Base-by-base conservation (phyloP, 176 grass and related monocot genomes). In the Rhynchospora pubera region DNA sequence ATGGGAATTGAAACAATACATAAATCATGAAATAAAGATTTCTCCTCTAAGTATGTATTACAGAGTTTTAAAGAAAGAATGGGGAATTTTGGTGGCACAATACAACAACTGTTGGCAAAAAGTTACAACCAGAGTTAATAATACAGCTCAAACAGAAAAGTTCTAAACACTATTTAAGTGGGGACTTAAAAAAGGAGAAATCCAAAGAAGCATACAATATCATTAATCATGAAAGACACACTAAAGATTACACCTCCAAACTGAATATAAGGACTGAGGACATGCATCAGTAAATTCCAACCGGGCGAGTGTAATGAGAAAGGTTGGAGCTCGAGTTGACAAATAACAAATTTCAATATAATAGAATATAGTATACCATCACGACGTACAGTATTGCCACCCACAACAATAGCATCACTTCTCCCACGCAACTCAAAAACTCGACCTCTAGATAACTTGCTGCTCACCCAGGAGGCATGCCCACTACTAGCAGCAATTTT, bases 401-500 rank as follows among this genome's bases (percentile, higher is more conserved):
- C 95, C 42, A 98, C 95, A 89, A 98, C 85, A 87, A 98, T 73
- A n/a, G 95, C 95, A 66, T 98, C 95, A 19, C 95, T 98, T 88
- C 92, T 94, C 59, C 95, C 95, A 21, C 92, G 95, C 84, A 98
- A 77, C 85, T 98, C 90, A 93, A 98, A 98, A 75, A 94, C 95
- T 69, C 95, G 87, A 14, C 75, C 83, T 89, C 95, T 91, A 6
- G 95, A 98, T 83, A 91, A 65, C 89, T 91, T 98, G 74, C 95
- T 93, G 9, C 95, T 98, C 81, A 98, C 79, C 95, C 95, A 98
- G 26, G 92, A 98, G 55, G 95, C 95, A 60, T 98, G 90, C 60
- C 95, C 92, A 84, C 78, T 93, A 76, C 87, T 98, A 65, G 92
- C 91, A 23, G 95, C 95, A 93, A 98, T 98, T 93, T 98, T 98